Conservation (phyloP, 208 protist species). For the Leishmania mexicana region DNA sequence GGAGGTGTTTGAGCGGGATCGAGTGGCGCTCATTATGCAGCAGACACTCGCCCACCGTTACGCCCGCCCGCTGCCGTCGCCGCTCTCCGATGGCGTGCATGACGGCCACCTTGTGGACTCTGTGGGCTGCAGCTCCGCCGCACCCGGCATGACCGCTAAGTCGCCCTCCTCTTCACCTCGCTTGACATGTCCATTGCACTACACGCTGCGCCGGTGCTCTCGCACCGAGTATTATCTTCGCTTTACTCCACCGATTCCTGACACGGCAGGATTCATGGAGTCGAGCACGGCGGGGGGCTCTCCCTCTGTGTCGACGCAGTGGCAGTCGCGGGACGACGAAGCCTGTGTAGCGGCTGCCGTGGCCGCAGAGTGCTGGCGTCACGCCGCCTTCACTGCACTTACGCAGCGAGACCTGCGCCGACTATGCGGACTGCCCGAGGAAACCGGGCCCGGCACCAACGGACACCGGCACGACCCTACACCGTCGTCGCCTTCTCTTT, state of each 20-base stretch:
- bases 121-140: not conserved
- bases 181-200: constrained; percentile 17
- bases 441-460: not conserved
- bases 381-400: constrained; percentile 18
- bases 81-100: not conserved
- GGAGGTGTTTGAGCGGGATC: constrained; percentile 24
- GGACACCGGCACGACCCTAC: not conserved
- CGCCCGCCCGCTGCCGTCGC: not conserved
- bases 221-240: constrained; percentile 18
- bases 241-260: not conserved
- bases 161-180: constrained; percentile 4
- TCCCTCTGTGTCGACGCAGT: not conserved
- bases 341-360: constrained; percentile 6
- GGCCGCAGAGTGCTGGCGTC: constrained; percentile 26
- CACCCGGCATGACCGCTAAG: not conserved
- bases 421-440: constrained; percentile 12
- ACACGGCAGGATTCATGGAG: not conserved
- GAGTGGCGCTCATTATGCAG: constrained; percentile 16
- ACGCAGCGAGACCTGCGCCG: constrained; percentile 13
- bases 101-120: not conserved
- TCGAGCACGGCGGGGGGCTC: not conserved
- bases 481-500: not conserved
- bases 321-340: constrained; percentile 17
- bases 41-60: constrained; percentile 14
- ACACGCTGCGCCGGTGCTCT: constrained; percentile 27